Evolutionary conservation across 2,329 filamentous ascomycete species (phyloP), one percentile per base, ranked within the genome.

Genomic region (Talaromyces sp.): DNA sequence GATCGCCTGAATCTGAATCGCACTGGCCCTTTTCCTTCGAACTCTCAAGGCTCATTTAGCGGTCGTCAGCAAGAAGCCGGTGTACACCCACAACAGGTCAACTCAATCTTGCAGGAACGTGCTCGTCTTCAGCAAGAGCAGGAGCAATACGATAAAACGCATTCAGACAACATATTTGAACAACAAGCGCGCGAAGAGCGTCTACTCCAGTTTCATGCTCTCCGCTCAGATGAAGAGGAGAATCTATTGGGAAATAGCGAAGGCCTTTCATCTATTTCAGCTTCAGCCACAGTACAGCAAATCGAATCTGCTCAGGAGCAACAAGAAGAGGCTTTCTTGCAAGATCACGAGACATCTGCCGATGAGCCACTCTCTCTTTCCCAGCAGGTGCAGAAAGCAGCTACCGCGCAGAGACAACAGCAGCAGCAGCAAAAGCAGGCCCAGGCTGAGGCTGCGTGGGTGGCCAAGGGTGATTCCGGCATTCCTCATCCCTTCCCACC

Each of bases 371-470:
- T 93, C 14, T 92, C 91, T 54, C 79, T 96, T 61, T 92, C 90
- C 4, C 88, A 96, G 73, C 91, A 93, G 75, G 90, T 95, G 0
- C 90, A 93, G 75, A 90, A 92, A 76, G 88, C 92, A 37, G 80
- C 75, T 67, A 75, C 75, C 46, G 77, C 77, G 42, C 75, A 78
- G 61, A 70, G 71, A 50, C 69, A 73, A 57, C 69, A 72, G 58
- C 71, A 73, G 63, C 71, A 75, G 40, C 68, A 75, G 55, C 72
- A 78, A 44, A 69, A 68, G 46, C 74, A 77, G 61, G 73, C 75
- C 5, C 79, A 83, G 46, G 68, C 72, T 33, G 76, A 82, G 61
- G 82, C 82, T 12, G 81, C 83, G 18, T 88, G 85, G 85, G 81
- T 79, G 25, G 83, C 77, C 33, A 87, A 86, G 71, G 78, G 83